Conservation (phyloP, 768 basidiomycete genomes). For the Suillus brevipes region DNA sequence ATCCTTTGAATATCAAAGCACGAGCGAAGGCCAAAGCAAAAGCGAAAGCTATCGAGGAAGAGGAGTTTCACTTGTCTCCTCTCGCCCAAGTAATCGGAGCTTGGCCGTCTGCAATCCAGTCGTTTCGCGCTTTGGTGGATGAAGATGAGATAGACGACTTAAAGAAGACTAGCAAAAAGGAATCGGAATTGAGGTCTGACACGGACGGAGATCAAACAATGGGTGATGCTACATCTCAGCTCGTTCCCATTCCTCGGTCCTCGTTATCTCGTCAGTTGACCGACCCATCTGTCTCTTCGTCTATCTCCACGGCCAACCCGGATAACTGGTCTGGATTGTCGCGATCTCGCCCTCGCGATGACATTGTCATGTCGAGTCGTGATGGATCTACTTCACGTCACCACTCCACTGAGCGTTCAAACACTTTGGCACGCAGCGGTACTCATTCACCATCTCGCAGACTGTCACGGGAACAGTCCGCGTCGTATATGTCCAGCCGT, state of each 20-base stretch:
- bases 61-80: conserved; percentile 34
- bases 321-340: conserved; percentile 11
- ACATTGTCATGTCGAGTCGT: conserved; percentile 10
- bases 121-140: conserved; percentile 30
- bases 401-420: conserved; percentile 21
- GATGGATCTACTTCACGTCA: conserved; percentile 30
- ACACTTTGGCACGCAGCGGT: conserved; percentile 29
- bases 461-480: conserved; percentile 17
- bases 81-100: conserved; percentile 28
- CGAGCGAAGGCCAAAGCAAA: conserved; percentile 17
- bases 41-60: conserved; percentile 27
- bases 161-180: conserved; percentile 19
- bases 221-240: background rate
- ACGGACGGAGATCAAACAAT: background rate
- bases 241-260: conserved; percentile 28
- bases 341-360: conserved; percentile 24
- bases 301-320: background rate
- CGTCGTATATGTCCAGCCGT: conserved; percentile 28
- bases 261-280: conserved; percentile 14
- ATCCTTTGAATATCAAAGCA: conserved; percentile 14
- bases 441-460: conserved; percentile 26
- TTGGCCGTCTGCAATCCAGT: conserved; percentile 29
- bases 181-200: conserved; percentile 5
- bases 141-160: conserved; percentile 31
- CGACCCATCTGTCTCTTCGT: background rate